Evolutionary conservation across 306 rosid species (phyloP).

Genomic region (Rubus idaeus): DNA sequence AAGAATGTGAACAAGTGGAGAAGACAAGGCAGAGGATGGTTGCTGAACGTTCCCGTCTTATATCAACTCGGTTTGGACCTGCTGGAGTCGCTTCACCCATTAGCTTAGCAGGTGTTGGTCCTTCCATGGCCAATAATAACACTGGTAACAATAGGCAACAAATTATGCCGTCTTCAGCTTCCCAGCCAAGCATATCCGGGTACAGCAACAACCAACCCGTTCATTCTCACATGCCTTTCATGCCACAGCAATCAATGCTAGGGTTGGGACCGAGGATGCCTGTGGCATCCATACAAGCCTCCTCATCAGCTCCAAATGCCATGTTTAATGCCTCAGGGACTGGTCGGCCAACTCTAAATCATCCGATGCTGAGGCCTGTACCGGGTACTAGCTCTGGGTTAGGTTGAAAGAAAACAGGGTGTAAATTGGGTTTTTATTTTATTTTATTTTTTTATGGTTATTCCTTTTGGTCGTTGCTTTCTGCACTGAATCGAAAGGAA

Average conservation of each 20-base stretch:
- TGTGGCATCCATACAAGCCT: conserved; percentile 65
- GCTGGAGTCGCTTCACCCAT: conserved; percentile 50
- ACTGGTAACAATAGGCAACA: conserved; percentile 70
- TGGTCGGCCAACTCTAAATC: conserved; percentile 60
- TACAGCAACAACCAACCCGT: conserved; percentile 65
- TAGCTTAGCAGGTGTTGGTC: conserved; percentile 56
- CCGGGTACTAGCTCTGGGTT: conserved; percentile 87
- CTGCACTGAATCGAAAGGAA: conserved; percentile 38
- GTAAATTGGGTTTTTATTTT: conserved; percentile 6
- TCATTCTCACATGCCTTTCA: conserved; percentile 82
- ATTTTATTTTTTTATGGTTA: conserved; percentile 20
- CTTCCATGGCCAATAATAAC: conserved; percentile 67
- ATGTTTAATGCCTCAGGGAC: conserved; percentile 70
- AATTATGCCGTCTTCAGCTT: conserved; percentile 66
- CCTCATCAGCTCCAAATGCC: conserved; percentile 60
- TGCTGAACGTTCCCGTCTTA: conserved; percentile 70
- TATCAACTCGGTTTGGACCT: conserved; percentile 72
- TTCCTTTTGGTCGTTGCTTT: conserved; percentile 45
- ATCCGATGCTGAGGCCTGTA: conserved; percentile 84
- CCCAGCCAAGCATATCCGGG: conserved; percentile 86
- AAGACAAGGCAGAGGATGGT: conserved; percentile 77
- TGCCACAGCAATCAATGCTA: conserved; percentile 73
- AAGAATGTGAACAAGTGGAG: conserved; percentile 96
- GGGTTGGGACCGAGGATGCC: conserved; percentile 93
- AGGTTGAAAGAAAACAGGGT: conserved; percentile 54